Percentiles rank a stretch among this genome's conserved stretches.
These are phyloP conservation scores for Podospora comata DNA, from an alignment of 495 filamentous ascomycete species.

Conservation along the genomic window DNA sequence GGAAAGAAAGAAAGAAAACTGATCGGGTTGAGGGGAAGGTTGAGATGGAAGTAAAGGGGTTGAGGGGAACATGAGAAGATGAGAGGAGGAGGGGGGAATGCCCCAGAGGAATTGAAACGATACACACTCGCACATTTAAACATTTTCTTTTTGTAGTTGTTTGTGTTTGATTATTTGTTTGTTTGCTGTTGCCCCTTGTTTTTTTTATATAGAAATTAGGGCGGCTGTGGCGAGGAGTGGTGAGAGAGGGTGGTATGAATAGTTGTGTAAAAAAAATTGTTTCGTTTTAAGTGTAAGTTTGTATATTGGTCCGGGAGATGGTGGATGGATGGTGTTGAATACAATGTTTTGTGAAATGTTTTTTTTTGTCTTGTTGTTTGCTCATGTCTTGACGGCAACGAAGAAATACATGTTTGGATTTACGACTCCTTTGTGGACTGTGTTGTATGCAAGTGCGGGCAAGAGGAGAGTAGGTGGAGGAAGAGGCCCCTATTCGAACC, in stretches of 20 bases:
- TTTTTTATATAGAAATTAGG: background rate
- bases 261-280: background rate
- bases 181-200: background rate
- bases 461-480: too few species aligned
- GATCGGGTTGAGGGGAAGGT: background rate
- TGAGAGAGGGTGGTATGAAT: background rate
- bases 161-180: background rate
- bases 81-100: background rate
- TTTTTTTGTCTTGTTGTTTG: background rate
- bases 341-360: background rate
- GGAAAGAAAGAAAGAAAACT: background rate
- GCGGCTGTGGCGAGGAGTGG: background rate
- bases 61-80: background rate
- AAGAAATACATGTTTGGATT: too few species aligned
- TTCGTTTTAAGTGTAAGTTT: background rate
- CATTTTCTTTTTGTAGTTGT: background rate
- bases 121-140: conserved; percentile 1
- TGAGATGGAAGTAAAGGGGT: background rate
- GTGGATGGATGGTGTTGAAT: background rate
- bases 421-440: too few species aligned
- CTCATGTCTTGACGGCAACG: background rate
- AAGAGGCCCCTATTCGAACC: too few species aligned
- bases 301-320: background rate
- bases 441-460: too few species aligned
- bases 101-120: background rate